Percentiles rank a stretch among this genome's conserved stretches.
These are phyloP conservation scores for Zalaria obscura DNA, from an alignment of 2,329 filamentous ascomycete species.

Conservation along the genomic window DNA sequence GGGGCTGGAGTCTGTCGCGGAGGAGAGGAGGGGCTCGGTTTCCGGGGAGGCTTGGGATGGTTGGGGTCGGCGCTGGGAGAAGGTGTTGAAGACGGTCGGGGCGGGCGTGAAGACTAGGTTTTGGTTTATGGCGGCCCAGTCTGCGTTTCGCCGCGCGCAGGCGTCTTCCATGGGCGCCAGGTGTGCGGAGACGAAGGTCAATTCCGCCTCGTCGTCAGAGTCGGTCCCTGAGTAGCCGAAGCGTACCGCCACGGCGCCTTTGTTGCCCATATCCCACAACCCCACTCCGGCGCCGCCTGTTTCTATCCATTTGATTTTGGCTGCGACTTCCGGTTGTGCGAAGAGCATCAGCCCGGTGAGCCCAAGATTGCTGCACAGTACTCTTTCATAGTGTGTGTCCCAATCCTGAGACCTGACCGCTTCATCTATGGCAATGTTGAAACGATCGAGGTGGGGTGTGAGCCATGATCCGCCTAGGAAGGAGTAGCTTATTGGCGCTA, in stretches of 20 bases:
- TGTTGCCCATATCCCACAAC: constrained; percentile 81
- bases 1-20: constrained; percentile 15
- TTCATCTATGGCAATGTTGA: constrained; percentile 48
- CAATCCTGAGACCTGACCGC: constrained; percentile 29
- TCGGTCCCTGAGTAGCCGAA: constrained; percentile 43
- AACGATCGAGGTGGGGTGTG: constrained; percentile 57
- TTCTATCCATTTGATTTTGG: constrained; percentile 50
- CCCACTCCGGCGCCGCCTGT: constrained; percentile 78
- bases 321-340: constrained; percentile 44
- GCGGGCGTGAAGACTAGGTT: constrained; percentile 54
- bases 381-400: constrained; percentile 53
- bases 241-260: constrained; percentile 74
- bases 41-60: constrained; percentile 2
- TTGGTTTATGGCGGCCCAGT: constrained; percentile 76
- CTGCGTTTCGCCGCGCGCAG: constrained; percentile 60
- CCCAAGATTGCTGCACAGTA: constrained; percentile 62
- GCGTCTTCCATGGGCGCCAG: constrained; percentile 78
- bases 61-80: neutral
- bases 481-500: constrained; percentile 69
- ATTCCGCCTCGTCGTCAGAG: constrained; percentile 36
- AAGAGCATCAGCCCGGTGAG: constrained; percentile 88
- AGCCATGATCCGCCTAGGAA: constrained; percentile 78
- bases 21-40: constrained; percentile 19
- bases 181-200: constrained; percentile 83
- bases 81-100: neutral